Base-by-base conservation (phyloP, 2,329 filamentous ascomycete species). In the Clarireedia monteithiana region DNA sequence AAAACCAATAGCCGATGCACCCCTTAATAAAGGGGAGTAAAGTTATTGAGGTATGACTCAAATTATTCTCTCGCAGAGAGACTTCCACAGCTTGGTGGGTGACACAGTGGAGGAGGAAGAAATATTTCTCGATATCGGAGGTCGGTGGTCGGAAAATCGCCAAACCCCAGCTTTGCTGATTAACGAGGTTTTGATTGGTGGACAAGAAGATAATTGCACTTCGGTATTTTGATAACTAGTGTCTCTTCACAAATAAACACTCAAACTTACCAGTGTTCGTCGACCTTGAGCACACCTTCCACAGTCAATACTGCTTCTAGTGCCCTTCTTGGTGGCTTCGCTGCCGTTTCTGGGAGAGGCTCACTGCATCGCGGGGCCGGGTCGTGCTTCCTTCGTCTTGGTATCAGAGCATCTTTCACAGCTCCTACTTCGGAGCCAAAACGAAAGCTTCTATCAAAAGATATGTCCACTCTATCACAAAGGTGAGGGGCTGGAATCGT, bases 81-180 rank as follows among this genome's bases (percentile, higher is more conserved):
- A 20, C 17, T 6, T 14, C 9, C 17, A 34, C 15, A 44, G 24
- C 45, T 48, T 45, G 10, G 42, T 39, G 44, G 24, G 27, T 49
- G 12, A 34, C 30, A 34, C 30, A 34, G 30, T 14, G 30, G 30
- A 42, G 17, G 26, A 26, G 26, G 36, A 44, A 44, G 46, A 55
- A 55, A 57, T 53, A 56, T 56, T 56, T 56, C 44, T 50, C 6
- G 39, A 42, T 42, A 42, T 42, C 39, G 48, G 39, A 56, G 50
- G 55, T 58, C 56, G 56, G 52, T 55, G 50, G 5, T 44, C 15
- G 38, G 12, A 38, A 36, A 50, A 50, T 44, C 20, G 26, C 14
- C 20, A 7, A 56, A 50, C 38, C 44, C 45, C 46, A 56, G 52
- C 46, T 39, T 48, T 56, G 44, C 52, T 49, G 17, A 56, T 45